phyloP scores from a whole-genome alignment of 192 early-diverging fungal genomes.

The Thamnidium elegans region DNA sequence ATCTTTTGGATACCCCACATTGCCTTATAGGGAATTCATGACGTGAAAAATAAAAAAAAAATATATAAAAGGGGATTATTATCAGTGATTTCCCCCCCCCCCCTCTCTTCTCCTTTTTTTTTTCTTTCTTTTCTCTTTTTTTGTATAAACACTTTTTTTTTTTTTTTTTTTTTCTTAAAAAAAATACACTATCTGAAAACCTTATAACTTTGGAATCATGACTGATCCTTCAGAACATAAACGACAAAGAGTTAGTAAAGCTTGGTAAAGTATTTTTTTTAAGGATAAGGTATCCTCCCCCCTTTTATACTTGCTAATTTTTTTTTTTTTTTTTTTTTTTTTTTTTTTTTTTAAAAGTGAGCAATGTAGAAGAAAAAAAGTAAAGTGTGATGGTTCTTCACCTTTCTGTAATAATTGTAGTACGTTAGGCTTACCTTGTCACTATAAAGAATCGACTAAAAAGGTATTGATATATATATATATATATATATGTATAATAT shows the following conservation, averaged over 20 bases:
- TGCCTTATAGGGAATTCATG: too few relatives aligned
- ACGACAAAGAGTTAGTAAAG: conserved; percentile 23
- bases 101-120: too few relatives aligned
- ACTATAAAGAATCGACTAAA: conserved; percentile 52
- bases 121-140: too few relatives aligned
- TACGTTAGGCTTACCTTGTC: conserved; percentile 58
- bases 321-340: not conserved
- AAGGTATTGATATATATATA: conserved; percentile 21
- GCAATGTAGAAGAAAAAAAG: conserved; percentile 76
- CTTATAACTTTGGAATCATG: too few relatives aligned
- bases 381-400: conserved; percentile 75
- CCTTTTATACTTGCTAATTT: too few relatives aligned
- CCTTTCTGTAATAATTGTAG: conserved; percentile 71
- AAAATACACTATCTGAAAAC: too few relatives aligned
- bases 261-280: conserved; percentile 10
- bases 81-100: too few relatives aligned
- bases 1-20: too few relatives aligned
- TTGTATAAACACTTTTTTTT: too few relatives aligned
- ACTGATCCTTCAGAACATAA: conserved; percentile 3
- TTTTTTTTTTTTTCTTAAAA: too few relatives aligned
- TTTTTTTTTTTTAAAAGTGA: conserved; percentile 45
- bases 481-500: not conserved
- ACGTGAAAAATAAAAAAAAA: too few relatives aligned
- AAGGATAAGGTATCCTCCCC: not conserved
- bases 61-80: too few relatives aligned